Base-by-base conservation (phyloP, 371 early-diverging fungal species). In the Capillidium rhysosporum region DNA sequence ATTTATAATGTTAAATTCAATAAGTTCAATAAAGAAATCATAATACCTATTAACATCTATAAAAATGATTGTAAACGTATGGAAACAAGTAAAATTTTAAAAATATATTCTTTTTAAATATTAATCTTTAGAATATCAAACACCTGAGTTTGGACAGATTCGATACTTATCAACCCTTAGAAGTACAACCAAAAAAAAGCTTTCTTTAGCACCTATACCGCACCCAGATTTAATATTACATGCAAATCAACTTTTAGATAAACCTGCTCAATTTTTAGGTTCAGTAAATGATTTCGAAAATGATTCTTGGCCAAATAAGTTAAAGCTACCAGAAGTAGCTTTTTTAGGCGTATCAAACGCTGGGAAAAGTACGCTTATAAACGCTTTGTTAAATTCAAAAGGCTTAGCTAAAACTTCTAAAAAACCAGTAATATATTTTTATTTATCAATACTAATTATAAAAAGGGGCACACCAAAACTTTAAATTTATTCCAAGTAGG, bases 401-500 rank as follows among this genome's bases (percentile, higher is more conserved):
- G 16, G 28, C 28, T 7, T 47, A 25, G 21, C 25, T 29, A 47
- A 47, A 47, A 47, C 48, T 16, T 47, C 48, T n/a, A 47, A 47
- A 20, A 47, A 47, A 20, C 48, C 48, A 14, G 48, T 47, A 47
- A 47, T 29, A 3, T 12, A 29, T n/a, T 29, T 24, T 29, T 12
- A 7, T 4, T 3, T 10, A 12, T 29, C 16, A 12, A 47, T 10
- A 29, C 10, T 47, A 14, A 29, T 29, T 47, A 12, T 25, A 14
- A 31, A 51, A 49, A 76, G 77, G 85, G 85, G 4, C 82, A 80
- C 54, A 85, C 85, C 0, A 68, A 70, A 23, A 56, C 76, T 41
- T 65, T 85, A 57, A 83, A 83, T 55, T 80, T 83, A 55, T 83
- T 81, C 57, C 64, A 71, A 40, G 61, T 82, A 44, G 74, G 70